phyloP scores from a whole-genome alignment of 108 stramenopile species.

The Pinguiococcus pyrenoidosus region DNA sequence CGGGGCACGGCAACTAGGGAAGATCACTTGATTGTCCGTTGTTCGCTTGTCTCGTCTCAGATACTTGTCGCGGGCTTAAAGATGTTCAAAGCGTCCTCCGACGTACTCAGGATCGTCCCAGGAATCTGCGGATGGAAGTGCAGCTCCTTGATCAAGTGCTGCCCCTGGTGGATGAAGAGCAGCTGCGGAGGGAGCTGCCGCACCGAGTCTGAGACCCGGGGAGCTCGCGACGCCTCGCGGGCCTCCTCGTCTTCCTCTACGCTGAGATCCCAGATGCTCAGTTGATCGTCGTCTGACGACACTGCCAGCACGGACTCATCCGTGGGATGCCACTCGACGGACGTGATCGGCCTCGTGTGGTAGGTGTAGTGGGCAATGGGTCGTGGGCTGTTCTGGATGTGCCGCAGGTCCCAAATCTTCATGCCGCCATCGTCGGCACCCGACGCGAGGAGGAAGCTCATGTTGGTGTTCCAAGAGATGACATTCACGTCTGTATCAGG shows the following conservation, averaged over 20 bases:
- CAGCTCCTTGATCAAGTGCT: conserved; percentile 75
- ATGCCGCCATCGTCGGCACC: conserved; percentile 84
- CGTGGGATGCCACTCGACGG: conserved; percentile 89
- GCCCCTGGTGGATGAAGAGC: conserved; percentile 87
- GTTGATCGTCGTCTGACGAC: conserved; percentile 59
- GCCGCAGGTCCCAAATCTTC: conserved; percentile 83
- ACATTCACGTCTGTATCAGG: conserved; percentile 81
- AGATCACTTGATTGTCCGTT: no score
- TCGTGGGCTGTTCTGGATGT: conserved; percentile 29
- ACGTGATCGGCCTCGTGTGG: conserved; percentile 73
- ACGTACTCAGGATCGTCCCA: conserved; percentile 82
- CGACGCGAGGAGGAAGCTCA: conserved; percentile 75
- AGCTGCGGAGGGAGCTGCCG: conserved; percentile 83
- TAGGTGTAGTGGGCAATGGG: conserved; percentile 70
- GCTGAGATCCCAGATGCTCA: conserved; percentile 76
- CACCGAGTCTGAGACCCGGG: conserved; percentile 13
- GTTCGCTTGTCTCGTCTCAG: no score
- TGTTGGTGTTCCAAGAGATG: conserved; percentile 76
- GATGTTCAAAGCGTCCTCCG: conserved; percentile 73
- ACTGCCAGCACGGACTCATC: conserved; percentile 83
- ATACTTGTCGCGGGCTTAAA: conserved; percentile 78
- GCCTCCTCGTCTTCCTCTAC: conserved; percentile 80
- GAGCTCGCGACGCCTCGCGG: background rate
- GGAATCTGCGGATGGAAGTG: conserved; percentile 95
- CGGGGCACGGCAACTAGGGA: no score